Evolutionary conservation across 2,329 filamentous ascomycete genomes (phyloP), one percentile per base, ranked within the genome.

Genomic region (Fusarium keratoplasticum): DNA sequence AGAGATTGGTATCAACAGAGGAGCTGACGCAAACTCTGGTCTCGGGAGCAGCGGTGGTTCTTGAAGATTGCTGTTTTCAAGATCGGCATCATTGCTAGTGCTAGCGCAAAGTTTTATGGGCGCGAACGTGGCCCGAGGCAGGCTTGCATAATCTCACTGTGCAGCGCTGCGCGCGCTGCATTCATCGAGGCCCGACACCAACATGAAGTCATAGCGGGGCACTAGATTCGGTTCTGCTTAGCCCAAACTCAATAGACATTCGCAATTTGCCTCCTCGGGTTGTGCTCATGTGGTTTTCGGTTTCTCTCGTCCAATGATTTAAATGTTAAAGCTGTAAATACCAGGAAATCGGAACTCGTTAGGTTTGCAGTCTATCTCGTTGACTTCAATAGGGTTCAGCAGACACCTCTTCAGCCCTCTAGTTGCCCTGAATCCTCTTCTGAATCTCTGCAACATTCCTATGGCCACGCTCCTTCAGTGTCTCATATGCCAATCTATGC

Each of bases 401-500:
- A 35, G 25, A 42, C 11, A 20, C 13, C 38, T 29, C 9, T 18
- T 44, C 22, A n/a, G 22, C 31, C 29, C 60, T 18, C 57, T 61
- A 63, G 44, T 68, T 67, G 2, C 42, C 61, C 22, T 29, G 61
- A 4, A 72, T 74, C 47, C 72, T 67, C 20, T 35, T 64, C 36
- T 70, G 70, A 2, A 75, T 22, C 29, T 70, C 61, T 5, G 40
- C 27, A 14, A 78, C 63, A 18, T 77, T 77, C 3, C 11, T 59
- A 29, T 78, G 59, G 0, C 73, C 68, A 11, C 55, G 58, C 11
- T 42, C 40, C 20, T 68, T 67, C 7, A 67, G 54, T 6, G 66
- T 80, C 54, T 86, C 84, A 62, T 84, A 86, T 1, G 83, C 82
- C 20, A 79, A 40, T 14, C 84, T 80, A 67, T 86, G 83, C 3